Evolutionary conservation across 2,329 filamentous ascomycete species (phyloP).

Genomic region (Seiridium cupressi): DNA sequence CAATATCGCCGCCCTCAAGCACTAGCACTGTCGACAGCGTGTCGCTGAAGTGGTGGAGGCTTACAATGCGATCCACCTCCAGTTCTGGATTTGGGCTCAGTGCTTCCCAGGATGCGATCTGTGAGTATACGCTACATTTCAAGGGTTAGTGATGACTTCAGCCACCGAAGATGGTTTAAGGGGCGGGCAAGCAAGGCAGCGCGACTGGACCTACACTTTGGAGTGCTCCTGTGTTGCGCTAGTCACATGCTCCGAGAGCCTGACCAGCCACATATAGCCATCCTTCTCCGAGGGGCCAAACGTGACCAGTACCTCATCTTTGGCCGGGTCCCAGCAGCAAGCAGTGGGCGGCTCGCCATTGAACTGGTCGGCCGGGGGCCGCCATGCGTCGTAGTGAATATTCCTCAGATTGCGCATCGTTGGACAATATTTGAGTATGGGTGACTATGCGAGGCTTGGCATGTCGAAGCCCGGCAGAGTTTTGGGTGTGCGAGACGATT

Average conservation of each 20-base stretch:
- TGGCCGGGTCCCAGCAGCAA: conserved; percentile 80
- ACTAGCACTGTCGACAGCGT: conserved; percentile 76
- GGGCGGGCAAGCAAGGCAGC: background rate
- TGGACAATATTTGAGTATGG: conserved; percentile 3
- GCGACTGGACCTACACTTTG: conserved; percentile 36
- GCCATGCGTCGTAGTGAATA: conserved; percentile 67
- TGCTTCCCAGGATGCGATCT: conserved; percentile 85
- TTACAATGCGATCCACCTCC: conserved; percentile 71
- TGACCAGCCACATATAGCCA: conserved; percentile 70
- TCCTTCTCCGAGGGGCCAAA: conserved; percentile 75
- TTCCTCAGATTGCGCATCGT: conserved; percentile 87
- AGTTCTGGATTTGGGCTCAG: conserved; percentile 76
- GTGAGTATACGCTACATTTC: conserved; percentile 11
- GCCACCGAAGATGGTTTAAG: background rate
- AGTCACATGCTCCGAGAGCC: conserved; percentile 44
- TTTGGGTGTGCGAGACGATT: background rate
- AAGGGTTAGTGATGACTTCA: background rate
- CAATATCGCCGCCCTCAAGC: conserved; percentile 85
- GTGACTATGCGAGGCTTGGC: background rate
- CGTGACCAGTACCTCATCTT: conserved; percentile 76
- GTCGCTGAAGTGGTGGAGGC: conserved; percentile 83
- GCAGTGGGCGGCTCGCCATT: conserved; percentile 62
- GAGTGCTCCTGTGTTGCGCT: conserved; percentile 24
- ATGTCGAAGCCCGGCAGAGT: conserved; percentile 1
- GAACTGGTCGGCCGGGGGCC: conserved; percentile 46